A percentile compares a stretch with the other conserved stretches of the same genome.
Evolutionary conservation across 1,284 basidiomycete genomes (phyloP).

Genomic region (Apiotrichum laibachii): DNA sequence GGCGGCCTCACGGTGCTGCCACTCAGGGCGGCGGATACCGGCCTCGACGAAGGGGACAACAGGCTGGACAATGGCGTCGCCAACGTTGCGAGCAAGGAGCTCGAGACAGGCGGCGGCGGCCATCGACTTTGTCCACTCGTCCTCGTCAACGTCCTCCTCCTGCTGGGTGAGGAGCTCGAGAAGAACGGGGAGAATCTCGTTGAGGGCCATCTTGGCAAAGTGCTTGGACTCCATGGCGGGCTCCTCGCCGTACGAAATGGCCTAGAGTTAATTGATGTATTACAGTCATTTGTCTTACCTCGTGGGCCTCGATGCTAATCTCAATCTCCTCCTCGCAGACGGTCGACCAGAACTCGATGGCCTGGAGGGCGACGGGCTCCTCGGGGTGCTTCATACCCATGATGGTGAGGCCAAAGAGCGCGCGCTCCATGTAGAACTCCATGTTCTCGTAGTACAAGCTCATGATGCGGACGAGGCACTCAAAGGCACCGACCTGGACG

Average conservation of each 20-base stretch:
- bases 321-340: slow-evolving; percentile 98
- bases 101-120: slow-evolving; percentile 91
- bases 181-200: slow-evolving; percentile 91
- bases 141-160: slow-evolving; percentile 95
- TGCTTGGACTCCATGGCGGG: slow-evolving; percentile 82
- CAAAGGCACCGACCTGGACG: slow-evolving; percentile 90
- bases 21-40: slow-evolving; percentile 82
- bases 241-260: slow-evolving; percentile 84
- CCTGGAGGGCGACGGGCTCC: slow-evolving; percentile 89
- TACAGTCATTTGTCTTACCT: slow-evolving; percentile 58
- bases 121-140: slow-evolving; percentile 99
- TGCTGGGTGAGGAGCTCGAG: slow-evolving; percentile 85
- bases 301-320: slow-evolving; percentile 84
- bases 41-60: slow-evolving; percentile 98
- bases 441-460: slow-evolving; percentile 98
- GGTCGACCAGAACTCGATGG: slow-evolving; percentile 99
- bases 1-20: slow-evolving; percentile 94
- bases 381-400: slow-evolving; percentile 95
- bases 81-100: slow-evolving; percentile 84
- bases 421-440: slow-evolving; percentile 99
- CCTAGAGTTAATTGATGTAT: slow-evolving; percentile 54
- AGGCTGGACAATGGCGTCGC: slow-evolving; percentile 83
- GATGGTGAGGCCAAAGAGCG: slow-evolving; percentile 96
- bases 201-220: slow-evolving; percentile 90
- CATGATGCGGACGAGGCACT: slow-evolving; percentile 96